Percentiles rank a stretch among this genome's conserved stretches.
Evolutionary conservation across 768 basidiomycete genomes (phyloP).

Genomic region (Lepiota brunneoincarnata): DNA sequence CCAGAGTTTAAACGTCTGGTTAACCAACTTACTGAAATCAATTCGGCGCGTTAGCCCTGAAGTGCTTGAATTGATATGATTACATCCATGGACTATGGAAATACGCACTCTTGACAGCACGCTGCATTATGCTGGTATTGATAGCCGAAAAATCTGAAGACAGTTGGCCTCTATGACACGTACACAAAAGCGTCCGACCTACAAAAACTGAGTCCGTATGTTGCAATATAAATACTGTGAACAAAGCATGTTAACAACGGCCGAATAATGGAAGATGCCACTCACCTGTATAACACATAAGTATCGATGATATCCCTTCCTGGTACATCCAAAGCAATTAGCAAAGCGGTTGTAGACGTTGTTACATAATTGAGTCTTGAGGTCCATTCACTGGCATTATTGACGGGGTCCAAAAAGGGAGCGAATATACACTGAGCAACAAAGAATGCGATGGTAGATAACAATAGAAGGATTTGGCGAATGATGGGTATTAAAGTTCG

Average conservation of each 20-base stretch:
- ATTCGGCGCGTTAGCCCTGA: conserved; percentile 59
- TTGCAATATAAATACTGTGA: conserved; percentile 45
- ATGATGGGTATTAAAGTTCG: conserved; percentile 50
- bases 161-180: conserved; percentile 7
- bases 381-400: conserved; percentile 75
- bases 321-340: conserved; percentile 58
- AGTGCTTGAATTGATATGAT: background rate
- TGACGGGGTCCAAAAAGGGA: conserved; percentile 68
- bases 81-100: background rate
- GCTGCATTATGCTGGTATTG: conserved; percentile 46
- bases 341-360: conserved; percentile 61
- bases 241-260: conserved; percentile 2
- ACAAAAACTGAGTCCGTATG: conserved; percentile 71
- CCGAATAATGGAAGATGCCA: conserved; percentile 12
- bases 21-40: conserved; percentile 62
- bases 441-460: conserved; percentile 59
- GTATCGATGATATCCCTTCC: conserved; percentile 55
- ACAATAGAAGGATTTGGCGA: conserved; percentile 60
- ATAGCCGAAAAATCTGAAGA: conserved; percentile 62
- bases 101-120: conserved; percentile 58
- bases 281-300: conserved; percentile 63
- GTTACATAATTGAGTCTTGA: conserved; percentile 69
- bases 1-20: background rate
- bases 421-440: conserved; percentile 54
- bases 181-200: conserved; percentile 17